Evolutionary conservation across 2,329 filamentous ascomycete genomes (phyloP), one percentile per base, ranked within the genome.

Genomic region (Fusarium caatingaense): DNA sequence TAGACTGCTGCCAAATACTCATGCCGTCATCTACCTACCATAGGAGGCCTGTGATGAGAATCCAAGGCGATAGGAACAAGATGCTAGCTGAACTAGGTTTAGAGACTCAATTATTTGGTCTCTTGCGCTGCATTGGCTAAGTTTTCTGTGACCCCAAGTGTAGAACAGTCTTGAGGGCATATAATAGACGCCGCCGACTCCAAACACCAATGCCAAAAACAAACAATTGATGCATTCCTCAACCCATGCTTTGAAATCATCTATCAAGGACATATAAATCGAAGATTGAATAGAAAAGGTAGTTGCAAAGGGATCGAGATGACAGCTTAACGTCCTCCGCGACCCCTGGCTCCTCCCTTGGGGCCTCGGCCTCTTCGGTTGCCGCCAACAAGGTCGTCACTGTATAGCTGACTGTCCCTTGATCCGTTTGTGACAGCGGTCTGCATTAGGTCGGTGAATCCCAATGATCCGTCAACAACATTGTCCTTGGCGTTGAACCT

Each of bases 391-490:
- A 85, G 72, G 56, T 77, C 81, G 63, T 89, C 87, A 69, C 86
- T 88, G 71, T 88, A 88, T n/a, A 88, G 76, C 20, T 80, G 78
- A 30, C 79, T 78, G 54, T 75, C 78, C 34, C 69, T 70, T 23
- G 66, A 69, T 18, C 66, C 68, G 42, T 71, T 70, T 34, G 68
- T 62, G 47, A 65, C 62, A 10, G 70, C 55, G 7, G 63, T 59
- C 46, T 82, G 80, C 78, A 83, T 84, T 25, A 80, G 77, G 30
- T 88, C 86, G 46, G 83, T 80, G 66, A 88, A 88, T 8, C 87
- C 86, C 74, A 84, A 79, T 4, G 82, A 82, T 15, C 87, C 87
- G 65, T 89, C 87, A 9, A 88, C 78, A 18, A 88, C 69, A 25
- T 82, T 78, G 58, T 80, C 81, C 55, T 81, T 72, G 41, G 73